A percentile compares a stretch with the other conserved stretches of the same genome.
Conservation (phyloP, 2,329 filamentous ascomycete genomes). For the Sporothrix mexicana region DNA sequence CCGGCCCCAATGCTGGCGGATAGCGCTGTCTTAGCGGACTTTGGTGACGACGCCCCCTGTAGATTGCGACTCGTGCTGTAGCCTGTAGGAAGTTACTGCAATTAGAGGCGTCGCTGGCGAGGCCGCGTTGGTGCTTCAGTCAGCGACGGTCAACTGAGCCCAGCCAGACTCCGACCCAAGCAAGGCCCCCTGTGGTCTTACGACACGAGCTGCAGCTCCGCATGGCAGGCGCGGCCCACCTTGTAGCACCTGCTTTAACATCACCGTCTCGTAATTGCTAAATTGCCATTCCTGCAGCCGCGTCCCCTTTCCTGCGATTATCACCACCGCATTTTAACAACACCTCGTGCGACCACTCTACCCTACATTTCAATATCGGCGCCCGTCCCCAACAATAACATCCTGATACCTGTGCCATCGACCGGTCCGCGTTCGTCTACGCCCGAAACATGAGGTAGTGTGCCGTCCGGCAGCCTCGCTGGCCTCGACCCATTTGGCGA, state of each 20-base stretch:
- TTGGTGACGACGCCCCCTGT: not conserved
- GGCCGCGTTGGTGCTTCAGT: not conserved
- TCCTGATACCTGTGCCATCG: not conserved
- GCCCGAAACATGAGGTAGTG: constrained; percentile 33
- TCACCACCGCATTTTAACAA: not conserved
- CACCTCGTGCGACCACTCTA: too few relatives aligned
- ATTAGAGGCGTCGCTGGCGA: not conserved
- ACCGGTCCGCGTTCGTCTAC: not conserved
- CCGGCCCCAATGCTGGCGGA: not conserved
- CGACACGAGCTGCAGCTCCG: constrained; percentile 19
- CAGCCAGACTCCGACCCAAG: not conserved
- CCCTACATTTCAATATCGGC: not conserved
- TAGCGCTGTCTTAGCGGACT: not conserved
- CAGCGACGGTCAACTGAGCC: too few relatives aligned
- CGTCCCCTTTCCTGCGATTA: not conserved
- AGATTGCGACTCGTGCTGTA: constrained; percentile 18
- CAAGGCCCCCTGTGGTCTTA: constrained; percentile 16
- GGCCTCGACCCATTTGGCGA: constrained; percentile 8
- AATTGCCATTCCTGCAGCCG: constrained; percentile 8
- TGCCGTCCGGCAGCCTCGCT: constrained; percentile 28
- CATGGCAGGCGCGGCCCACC: constrained; percentile 19
- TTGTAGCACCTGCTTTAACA: constrained; percentile 20
- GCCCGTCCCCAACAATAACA: not conserved
- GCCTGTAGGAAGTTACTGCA: constrained; percentile 1
- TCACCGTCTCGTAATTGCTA: constrained; percentile 16